A percentile compares a stretch with the other conserved stretches of the same genome.
These are phyloP conservation scores for Setaria viridis DNA, from an alignment of 202 grass and related monocot genomes.

Conservation along the genomic window DNA sequence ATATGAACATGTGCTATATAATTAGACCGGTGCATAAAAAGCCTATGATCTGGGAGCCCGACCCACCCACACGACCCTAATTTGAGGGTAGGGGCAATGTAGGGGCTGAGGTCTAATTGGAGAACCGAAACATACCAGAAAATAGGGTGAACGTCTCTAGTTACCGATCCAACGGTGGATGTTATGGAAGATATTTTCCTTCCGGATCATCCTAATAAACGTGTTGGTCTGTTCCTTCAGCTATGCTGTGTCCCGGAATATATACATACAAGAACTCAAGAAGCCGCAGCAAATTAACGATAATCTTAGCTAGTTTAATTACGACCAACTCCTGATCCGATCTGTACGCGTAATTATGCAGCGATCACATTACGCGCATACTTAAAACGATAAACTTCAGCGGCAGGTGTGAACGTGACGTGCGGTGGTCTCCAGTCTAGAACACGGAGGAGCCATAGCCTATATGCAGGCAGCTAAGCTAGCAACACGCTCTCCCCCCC, in stretches of 20 bases:
- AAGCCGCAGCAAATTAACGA: conserved; percentile 1
- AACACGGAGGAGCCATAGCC: not conserved
- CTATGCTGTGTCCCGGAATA: not conserved
- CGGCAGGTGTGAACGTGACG: conserved; percentile 32
- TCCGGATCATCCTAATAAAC: not conserved
- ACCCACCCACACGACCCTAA: too few species aligned
- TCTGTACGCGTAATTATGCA: conserved; percentile 9
- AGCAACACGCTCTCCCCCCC: not conserved
- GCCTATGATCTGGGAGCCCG: too few species aligned
- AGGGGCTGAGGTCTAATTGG: too few species aligned
- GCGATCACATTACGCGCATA: not conserved
- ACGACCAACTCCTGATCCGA: conserved; percentile 3
- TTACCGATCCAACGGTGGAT: too few species aligned
- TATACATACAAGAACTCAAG: not conserved
- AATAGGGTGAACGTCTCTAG: too few species aligned
- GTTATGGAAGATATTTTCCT: too few species aligned
- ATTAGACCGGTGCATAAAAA: too few species aligned
- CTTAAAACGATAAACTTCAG: conserved; percentile 21
- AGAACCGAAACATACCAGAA: too few species aligned
- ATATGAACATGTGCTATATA: too few species aligned
- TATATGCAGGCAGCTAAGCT: not conserved
- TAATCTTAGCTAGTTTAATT: conserved; percentile 1
- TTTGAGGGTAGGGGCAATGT: too few species aligned
- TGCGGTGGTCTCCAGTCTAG: not conserved
- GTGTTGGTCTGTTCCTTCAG: not conserved